Percentiles rank a stretch among this genome's conserved stretches.
These are phyloP conservation scores for Entrophospora sp. DNA, from an alignment of 192 early-diverging fungal species.

Conservation along the genomic window DNA sequence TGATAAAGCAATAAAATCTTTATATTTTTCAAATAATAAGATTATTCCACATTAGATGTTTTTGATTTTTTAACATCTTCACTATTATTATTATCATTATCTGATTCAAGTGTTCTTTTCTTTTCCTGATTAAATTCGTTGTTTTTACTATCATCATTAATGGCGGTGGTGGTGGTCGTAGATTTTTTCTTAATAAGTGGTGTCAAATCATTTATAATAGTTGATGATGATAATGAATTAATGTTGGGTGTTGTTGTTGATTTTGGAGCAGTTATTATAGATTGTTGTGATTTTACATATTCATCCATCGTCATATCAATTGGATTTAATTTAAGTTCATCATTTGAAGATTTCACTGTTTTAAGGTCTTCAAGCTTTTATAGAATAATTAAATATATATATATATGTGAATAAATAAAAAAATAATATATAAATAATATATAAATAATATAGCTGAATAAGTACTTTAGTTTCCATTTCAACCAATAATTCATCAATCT, in stretches of 20 bases:
- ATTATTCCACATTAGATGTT: too few relatives aligned
- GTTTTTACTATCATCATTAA: too few relatives aligned
- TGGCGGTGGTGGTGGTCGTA: too few relatives aligned
- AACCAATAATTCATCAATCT: slow-evolving; percentile 48
- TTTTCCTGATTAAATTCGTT: too few relatives aligned
- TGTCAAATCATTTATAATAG: slow-evolving; percentile 38
- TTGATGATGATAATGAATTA: slow-evolving; percentile 9
- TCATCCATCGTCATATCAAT: slow-evolving; percentile 11
- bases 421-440: neutral
- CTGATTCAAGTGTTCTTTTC: too few relatives aligned
- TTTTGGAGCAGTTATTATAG: neutral
- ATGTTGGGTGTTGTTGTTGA: slow-evolving; percentile 1
- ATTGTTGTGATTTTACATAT: neutral
- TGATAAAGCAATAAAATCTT: too few relatives aligned
- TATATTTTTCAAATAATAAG: too few relatives aligned
- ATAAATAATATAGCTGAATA: neutral
- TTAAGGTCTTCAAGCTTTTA: slow-evolving; percentile 31
- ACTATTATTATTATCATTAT: too few relatives aligned
- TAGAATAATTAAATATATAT: neutral
- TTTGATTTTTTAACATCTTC: too few relatives aligned
- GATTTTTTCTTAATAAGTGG: slow-evolving; percentile 39
- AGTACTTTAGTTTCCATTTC: slow-evolving; percentile 57
- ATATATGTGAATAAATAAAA: neutral
- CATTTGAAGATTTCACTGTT: slow-evolving; percentile 24
- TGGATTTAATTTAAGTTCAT: slow-evolving; percentile 21